Conservation (phyloP, 345 rosid species). For the Arabidopsis arenosa region DNA sequence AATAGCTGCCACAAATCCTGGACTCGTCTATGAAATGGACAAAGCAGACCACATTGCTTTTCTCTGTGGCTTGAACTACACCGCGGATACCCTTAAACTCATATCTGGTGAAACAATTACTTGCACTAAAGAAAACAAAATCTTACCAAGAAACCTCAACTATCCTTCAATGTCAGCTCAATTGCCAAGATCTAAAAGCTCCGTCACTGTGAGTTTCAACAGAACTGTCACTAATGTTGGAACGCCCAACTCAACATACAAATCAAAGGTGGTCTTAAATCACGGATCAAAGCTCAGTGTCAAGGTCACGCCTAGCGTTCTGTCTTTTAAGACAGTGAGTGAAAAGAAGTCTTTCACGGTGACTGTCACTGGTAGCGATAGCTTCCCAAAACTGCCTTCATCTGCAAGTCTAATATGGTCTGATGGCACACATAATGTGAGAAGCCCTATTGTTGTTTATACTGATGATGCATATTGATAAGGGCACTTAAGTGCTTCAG, state of each 20-base stretch:
- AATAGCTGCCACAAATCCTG: constrained; percentile 42
- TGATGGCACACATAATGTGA: constrained; percentile 36
- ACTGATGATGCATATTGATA: neutral
- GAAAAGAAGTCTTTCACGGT: constrained; percentile 50
- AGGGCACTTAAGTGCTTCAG: neutral
- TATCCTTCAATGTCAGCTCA: constrained; percentile 51
- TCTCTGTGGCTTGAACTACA: constrained; percentile 50
- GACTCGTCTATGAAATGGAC: constrained; percentile 42
- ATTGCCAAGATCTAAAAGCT: neutral
- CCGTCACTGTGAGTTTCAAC: constrained; percentile 35
- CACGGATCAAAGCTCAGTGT: constrained; percentile 8
- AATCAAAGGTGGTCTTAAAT: constrained; percentile 10
- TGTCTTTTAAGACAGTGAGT: constrained; percentile 40
- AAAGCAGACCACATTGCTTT: constrained; percentile 48
- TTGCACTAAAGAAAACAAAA: constrained; percentile 34
- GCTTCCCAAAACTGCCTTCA: neutral
- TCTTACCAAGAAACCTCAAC: constrained; percentile 47
- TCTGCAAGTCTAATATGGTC: constrained; percentile 44
- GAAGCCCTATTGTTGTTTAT: constrained; percentile 42
- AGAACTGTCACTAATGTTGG: constrained; percentile 69
- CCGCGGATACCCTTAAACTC: neutral
- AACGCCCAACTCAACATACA: constrained; percentile 47
- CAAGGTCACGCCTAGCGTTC: constrained; percentile 45
- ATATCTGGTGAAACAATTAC: constrained; percentile 44
- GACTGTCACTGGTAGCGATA: constrained; percentile 27